phyloP scores from a whole-genome alignment of 1,139 yeast species.

The Blastobotrys niveus region DNA sequence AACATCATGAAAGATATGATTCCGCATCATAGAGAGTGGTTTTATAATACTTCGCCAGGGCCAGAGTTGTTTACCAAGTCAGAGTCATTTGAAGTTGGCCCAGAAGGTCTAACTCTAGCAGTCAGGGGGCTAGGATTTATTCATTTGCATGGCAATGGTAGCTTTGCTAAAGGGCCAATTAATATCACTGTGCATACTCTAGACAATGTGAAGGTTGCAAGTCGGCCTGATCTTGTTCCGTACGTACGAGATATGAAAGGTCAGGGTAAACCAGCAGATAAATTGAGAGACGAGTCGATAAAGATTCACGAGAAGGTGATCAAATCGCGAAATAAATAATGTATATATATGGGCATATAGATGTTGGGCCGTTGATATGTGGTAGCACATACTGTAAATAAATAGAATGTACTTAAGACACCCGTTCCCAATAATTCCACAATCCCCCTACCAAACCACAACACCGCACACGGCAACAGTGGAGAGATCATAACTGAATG shows the following conservation, averaged over 20 bases:
- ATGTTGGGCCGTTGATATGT: too few species aligned
- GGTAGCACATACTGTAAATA: too few species aligned
- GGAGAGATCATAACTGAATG: neutral
- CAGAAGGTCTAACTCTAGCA: constrained; percentile 61
- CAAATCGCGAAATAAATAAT: too few species aligned
- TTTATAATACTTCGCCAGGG: too few species aligned
- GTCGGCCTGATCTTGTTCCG: constrained; percentile 33
- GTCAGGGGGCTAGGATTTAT: constrained; percentile 64
- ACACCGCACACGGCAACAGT: too few species aligned
- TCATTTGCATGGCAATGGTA: constrained; percentile 60
- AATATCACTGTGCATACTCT: constrained; percentile 45
- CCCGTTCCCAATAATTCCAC: too few species aligned
- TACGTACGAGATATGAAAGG: constrained; percentile 20
- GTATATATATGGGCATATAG: too few species aligned
- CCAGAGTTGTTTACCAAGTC: neutral
- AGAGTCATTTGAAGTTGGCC: neutral
- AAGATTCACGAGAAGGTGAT: too few species aligned
- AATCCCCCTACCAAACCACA: too few species aligned
- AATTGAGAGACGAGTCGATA: neutral
- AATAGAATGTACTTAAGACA: too few species aligned
- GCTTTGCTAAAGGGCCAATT: constrained; percentile 37
- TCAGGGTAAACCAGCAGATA: neutral
- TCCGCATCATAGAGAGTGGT: neutral
- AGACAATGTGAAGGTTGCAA: constrained; percentile 37
- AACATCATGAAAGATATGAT: constrained; percentile 26